Evolutionary conservation across 1,284 basidiomycete species (phyloP), one percentile per base, ranked within the genome.

Genomic region (Puccinia coronata): DNA sequence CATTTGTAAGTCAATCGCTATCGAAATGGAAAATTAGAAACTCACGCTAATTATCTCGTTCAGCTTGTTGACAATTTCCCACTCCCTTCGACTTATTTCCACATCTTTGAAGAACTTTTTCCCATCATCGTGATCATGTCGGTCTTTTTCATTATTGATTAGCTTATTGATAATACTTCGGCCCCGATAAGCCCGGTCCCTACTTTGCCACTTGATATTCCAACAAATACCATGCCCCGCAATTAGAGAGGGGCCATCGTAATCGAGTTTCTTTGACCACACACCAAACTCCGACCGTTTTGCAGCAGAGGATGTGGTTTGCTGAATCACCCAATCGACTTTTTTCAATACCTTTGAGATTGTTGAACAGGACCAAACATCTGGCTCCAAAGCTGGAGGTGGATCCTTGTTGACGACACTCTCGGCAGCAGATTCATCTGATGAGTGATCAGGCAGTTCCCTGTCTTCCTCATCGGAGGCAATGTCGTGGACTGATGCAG

Each of bases 171-270:
- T 43, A 8, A 43, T 43, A 6, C 16, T 43, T 16, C 43, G 6
- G 16, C 8, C 43, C 16, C 16, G 6, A 16, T 43, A 43, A 8
- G 8, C 43, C 6, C 43, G 43, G 16, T 43, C 43, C 6, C 43
- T 6, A 16, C 43, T 43, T 43, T 43, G 43, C 8, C 6, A 43
- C 43, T 43, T 36, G 1, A 72, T 72, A 47, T 72, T 72, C 70
- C 49, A 72, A 14, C 49, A 28, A 23, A 72, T 72, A 18, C 70
- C 70, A 72, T 72, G 53, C 20, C 70, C 70, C 1, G 70, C 49
- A 72, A 72, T 72, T 20, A 72, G 55, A 5, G 18, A 36, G 9
- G 59, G 59, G 1, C 70, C 70, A 28, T 53, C 4, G 16, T 28
- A 53, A 9, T 57, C 70, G 20, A 53, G 34, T 34, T 31, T 34